A percentile compares a stretch with the other conserved stretches of the same genome.
phyloP scores from a whole-genome alignment of 139 green algal species.

The Coelastrella sp. region DNA sequence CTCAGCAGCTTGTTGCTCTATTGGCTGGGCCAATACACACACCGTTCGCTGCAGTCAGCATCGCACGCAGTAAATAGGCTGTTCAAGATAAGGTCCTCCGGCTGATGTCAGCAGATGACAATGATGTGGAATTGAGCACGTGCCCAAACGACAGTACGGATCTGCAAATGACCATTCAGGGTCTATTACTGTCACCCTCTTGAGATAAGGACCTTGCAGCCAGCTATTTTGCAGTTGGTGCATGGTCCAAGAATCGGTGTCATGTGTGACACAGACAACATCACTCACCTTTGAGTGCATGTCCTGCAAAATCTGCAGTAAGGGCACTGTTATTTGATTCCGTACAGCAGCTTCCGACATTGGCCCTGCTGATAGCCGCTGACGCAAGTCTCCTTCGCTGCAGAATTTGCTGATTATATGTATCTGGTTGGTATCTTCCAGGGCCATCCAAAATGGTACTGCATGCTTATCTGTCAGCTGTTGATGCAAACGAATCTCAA shows the following conservation, averaged over 20 bases:
- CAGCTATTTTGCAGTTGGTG: not conserved
- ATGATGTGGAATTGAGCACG: too few species aligned
- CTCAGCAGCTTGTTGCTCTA: too few species aligned
- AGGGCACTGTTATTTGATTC: not conserved
- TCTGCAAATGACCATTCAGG: too few species aligned
- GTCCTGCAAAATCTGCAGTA: slow-evolving; percentile 20
- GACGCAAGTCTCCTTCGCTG: not conserved
- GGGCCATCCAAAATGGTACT: slow-evolving; percentile 26
- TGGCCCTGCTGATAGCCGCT: not conserved
- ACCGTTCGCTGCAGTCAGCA: too few species aligned
- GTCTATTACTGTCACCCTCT: too few species aligned
- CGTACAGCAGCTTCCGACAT: slow-evolving; percentile 16
- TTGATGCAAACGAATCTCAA: slow-evolving; percentile 31
- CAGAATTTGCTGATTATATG: slow-evolving; percentile 13
- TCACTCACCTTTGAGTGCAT: slow-evolving; percentile 17
- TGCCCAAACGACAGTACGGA: too few species aligned
- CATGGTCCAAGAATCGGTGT: not conserved
- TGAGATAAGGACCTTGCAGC: too few species aligned
- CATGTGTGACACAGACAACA: not conserved
- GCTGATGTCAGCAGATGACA: too few species aligned
- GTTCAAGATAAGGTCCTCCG: too few species aligned
- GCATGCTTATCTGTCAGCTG: not conserved
- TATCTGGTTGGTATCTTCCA: slow-evolving; percentile 11
- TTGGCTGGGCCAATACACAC: too few species aligned
- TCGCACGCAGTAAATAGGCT: too few species aligned